phyloP scores from a whole-genome alignment of 2,329 filamentous ascomycete genomes.

The Fusarium sp. region DNA sequence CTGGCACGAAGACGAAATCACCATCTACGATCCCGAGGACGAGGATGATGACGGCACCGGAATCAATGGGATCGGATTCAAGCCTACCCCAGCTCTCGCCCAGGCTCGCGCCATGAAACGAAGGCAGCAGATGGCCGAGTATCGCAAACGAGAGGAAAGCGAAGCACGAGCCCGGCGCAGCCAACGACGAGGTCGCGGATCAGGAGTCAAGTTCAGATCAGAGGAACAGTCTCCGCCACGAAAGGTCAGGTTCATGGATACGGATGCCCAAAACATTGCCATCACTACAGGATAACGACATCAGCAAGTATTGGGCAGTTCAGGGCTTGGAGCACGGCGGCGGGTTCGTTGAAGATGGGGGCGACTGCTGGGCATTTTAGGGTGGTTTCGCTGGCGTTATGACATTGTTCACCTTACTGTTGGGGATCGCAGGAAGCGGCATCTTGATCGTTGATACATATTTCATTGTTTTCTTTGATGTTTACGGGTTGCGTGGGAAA shows the following conservation, averaged over 20 bases:
- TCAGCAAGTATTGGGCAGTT: not conserved
- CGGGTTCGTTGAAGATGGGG: not conserved
- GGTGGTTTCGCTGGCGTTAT: slow-evolving; percentile 25
- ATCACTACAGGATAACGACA: slow-evolving; percentile 48
- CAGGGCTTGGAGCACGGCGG: not conserved
- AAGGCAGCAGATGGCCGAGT: slow-evolving; percentile 70
- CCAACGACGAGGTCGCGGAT: slow-evolving; percentile 58
- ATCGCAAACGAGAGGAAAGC: slow-evolving; percentile 68
- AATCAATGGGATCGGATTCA: slow-evolving; percentile 75
- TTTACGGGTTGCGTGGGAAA: slow-evolving; percentile 5
- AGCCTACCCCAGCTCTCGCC: slow-evolving; percentile 70
- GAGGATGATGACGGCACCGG: slow-evolving; percentile 74
- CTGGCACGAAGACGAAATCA: slow-evolving; percentile 76
- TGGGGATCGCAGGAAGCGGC: slow-evolving; percentile 5
- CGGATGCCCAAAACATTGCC: slow-evolving; percentile 50
- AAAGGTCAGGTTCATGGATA: slow-evolving; percentile 56
- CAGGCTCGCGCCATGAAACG: slow-evolving; percentile 67
- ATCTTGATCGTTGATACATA: slow-evolving; percentile 1
- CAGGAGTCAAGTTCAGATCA: slow-evolving; percentile 41
- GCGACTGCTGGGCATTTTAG: slow-evolving; percentile 9
- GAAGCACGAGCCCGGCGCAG: slow-evolving; percentile 68
- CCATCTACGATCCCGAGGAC: slow-evolving; percentile 72
- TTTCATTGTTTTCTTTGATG: slow-evolving; percentile 9
- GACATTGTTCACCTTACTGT: slow-evolving; percentile 8
- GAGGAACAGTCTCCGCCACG: slow-evolving; percentile 39